phyloP scores from a whole-genome alignment of 177 flowering plant genomes.

The Vitis hybrid region DNA sequence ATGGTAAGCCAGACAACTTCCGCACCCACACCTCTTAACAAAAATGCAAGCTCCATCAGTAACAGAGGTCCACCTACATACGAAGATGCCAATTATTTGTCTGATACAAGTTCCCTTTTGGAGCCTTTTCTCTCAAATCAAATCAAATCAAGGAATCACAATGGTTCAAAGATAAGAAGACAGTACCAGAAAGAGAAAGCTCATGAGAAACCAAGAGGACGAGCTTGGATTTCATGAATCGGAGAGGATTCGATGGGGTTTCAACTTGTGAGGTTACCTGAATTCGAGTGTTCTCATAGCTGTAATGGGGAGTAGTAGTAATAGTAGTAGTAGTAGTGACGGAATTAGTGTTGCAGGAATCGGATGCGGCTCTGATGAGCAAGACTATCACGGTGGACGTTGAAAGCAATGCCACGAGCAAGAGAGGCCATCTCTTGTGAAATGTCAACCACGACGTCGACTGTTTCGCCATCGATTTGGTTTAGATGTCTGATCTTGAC shows the following conservation, averaged over 20 bases:
- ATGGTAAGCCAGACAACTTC: constrained; percentile 86
- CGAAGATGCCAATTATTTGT: not conserved
- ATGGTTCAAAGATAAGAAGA: not conserved
- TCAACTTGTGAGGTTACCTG: constrained; percentile 1
- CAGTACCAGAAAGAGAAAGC: constrained; percentile 81
- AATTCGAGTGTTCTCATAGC: not conserved
- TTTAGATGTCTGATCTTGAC: too few relatives aligned
- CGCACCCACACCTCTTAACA: constrained; percentile 75
- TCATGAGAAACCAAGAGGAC: constrained; percentile 86
- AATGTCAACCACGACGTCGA: constrained; percentile 24
- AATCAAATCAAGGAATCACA: not conserved
- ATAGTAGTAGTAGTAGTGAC: not conserved
- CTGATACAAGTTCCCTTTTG: not conserved
- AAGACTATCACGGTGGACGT: constrained; percentile 52
- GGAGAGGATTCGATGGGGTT: constrained; percentile 43
- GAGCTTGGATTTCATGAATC: constrained; percentile 83
- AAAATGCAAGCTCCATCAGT: constrained; percentile 93
- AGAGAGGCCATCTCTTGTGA: constrained; percentile 51
- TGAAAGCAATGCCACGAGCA: constrained; percentile 48
- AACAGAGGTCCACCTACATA: constrained; percentile 80
- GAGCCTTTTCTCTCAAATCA: not conserved
- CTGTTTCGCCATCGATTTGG: constrained; percentile 29
- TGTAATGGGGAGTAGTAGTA: not conserved
- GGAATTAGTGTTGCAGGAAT: constrained; percentile 39
- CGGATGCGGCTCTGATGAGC: constrained; percentile 48